Evolutionary conservation across 2,329 filamentous ascomycete species (phyloP).

Genomic region (Colletotrichum aenigma): DNA sequence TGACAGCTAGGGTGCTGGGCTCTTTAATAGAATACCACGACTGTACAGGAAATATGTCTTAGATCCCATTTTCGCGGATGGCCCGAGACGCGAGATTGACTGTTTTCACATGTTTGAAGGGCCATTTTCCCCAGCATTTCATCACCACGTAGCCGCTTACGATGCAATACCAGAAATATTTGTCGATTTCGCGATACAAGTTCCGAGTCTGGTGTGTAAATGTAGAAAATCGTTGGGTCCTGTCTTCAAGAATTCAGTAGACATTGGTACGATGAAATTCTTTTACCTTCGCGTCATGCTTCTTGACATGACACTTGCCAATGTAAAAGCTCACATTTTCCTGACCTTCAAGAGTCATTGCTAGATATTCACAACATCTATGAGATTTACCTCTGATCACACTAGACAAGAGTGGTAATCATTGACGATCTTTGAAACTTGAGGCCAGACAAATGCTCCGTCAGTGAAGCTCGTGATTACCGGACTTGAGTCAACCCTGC

Average conservation of each 20-base stretch:
- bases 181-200: rapidly evolving
- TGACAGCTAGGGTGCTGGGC: not conserved
- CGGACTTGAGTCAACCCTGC: not conserved
- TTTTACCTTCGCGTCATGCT: not conserved
- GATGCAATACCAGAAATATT: not conserved
- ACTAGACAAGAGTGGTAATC: not conserved
- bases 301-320: not conserved
- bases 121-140: not conserved
- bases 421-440: not conserved
- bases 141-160: not conserved
- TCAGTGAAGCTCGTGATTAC: not conserved
- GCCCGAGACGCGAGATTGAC: not conserved
- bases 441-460: not conserved
- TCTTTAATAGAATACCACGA: not conserved
- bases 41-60: not conserved
- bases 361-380: not conserved
- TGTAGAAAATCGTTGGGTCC: not conserved
- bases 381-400: not conserved
- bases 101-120: not conserved
- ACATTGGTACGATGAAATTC: not conserved
- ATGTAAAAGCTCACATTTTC: not conserved
- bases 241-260: not conserved
- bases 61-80: not conserved
- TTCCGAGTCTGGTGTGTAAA: not conserved
- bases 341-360: not conserved